Percentiles rank a stretch among this genome's conserved stretches.
phyloP scores from a whole-genome alignment of 148 eudicot species.

The Chenopodium quinoa region DNA sequence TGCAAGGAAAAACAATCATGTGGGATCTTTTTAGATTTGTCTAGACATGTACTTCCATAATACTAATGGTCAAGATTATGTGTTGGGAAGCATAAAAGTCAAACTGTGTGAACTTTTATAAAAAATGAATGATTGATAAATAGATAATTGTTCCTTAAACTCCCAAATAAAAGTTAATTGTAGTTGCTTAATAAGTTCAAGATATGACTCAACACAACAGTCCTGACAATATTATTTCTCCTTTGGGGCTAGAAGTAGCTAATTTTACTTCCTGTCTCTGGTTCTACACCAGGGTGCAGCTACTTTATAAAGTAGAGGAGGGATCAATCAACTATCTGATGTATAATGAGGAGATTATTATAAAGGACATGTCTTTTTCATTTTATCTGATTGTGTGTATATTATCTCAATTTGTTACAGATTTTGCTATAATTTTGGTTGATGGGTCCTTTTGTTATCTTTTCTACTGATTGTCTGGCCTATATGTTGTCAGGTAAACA shows the following conservation, averaged over 20 bases:
- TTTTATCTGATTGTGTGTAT: neutral
- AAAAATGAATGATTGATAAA: no score
- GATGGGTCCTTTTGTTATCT: constrained; percentile 18
- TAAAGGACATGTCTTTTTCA: neutral
- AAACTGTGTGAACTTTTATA: no score
- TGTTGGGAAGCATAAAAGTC: no score
- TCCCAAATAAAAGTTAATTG: neutral
- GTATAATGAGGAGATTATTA: neutral
- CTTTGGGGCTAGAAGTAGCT: neutral
- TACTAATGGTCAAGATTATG: no score
- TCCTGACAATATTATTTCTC: neutral
- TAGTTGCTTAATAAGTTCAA: neutral
- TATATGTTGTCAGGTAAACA: constrained; percentile 59
- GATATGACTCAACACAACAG: neutral
- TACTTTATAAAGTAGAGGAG: neutral
- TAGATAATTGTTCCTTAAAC: neutral
- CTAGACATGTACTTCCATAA: no score
- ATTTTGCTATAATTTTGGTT: constrained; percentile 5
- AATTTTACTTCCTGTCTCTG: neutral
- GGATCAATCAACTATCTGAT: neutral
- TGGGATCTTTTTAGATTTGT: no score
- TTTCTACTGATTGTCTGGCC: constrained; percentile 8
- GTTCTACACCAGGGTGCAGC: neutral
- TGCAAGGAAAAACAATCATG: no score
- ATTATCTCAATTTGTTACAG: neutral